Evolutionary conservation across 2,329 filamentous ascomycete species (phyloP), one percentile per base, ranked within the genome.

Genomic region (Neofusicoccum cordaticola): DNA sequence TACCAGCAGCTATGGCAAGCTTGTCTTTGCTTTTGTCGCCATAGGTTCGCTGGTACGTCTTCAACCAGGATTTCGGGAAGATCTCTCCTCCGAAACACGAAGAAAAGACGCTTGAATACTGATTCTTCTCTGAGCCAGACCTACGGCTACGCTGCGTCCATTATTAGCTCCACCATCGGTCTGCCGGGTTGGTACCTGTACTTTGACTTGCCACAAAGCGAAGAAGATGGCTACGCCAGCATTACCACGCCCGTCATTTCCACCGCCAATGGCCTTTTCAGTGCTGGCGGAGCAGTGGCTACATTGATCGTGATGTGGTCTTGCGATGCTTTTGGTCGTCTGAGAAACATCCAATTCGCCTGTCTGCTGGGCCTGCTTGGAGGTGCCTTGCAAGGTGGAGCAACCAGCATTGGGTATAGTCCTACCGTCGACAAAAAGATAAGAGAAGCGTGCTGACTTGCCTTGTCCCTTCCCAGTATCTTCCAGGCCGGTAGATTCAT

Each of bases 171-270:
- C 64, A 84, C 82, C 15, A 83, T 84, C 61, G 83, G 83, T 8
- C 82, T 84, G 63, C 81, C 82, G 3, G 82, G 82, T 66, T 84
- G 81, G 81, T 84, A 82, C 68, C 66, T 70, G 17, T 84, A 79
- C 71, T 84, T 85, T 68, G 68, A 80, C 48, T 76, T 84, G 9
- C 82, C 82, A 0, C 66, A 66, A 11, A 71, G 78, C 37, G 80
- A 78, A 12, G 75, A 82, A 63, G 72, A 73, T 0, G 82, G 81
- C 57, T 83, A 84, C 66, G 76, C 70, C n/a, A 74, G 74, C 3
- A 79, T 72, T 34, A 84, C 81, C 1, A 82, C 82, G 0, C 74
- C 78, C 7, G 78, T 77, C 6, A 83, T 84, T 34, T 79, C 81
- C 2, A 82, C 81, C 0, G 80, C 79, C 41, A 83, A 83, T 70